Evolutionary conservation across 2,329 filamentous ascomycete species (phyloP).

Genomic region (Botrytis hyacinthi): DNA sequence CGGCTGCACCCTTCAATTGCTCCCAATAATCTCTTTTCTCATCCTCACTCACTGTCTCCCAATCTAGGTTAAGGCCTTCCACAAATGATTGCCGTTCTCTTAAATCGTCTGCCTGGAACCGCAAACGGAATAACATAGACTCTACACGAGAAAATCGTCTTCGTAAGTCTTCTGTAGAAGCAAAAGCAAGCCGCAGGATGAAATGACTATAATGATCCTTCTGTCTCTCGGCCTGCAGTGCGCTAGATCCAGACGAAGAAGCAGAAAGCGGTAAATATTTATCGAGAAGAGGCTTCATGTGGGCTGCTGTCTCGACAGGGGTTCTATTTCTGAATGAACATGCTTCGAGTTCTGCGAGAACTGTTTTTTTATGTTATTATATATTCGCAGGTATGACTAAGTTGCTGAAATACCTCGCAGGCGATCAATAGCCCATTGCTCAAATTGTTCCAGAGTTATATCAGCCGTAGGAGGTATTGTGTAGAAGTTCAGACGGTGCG

Average conservation of each 20-base stretch:
- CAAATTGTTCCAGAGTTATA: constrained; percentile 94
- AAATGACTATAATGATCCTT: constrained; percentile 99
- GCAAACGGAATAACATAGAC: constrained; percentile 81
- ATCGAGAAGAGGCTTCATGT: constrained; percentile 83
- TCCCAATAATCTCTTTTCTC: constrained; percentile 57
- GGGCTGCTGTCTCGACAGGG: constrained; percentile 73
- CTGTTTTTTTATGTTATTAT: constrained; percentile 43
- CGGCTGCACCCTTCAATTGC: constrained; percentile 38
- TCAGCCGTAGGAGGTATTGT: constrained; percentile 82
- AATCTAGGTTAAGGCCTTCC: constrained; percentile 72
- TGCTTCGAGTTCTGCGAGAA: constrained; percentile 85
- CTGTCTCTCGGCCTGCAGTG: constrained; percentile 70
- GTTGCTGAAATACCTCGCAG: constrained; percentile 61
- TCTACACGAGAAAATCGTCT: constrained; percentile 84
- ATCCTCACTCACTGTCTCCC: constrained; percentile 76
- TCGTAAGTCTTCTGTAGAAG: constrained; percentile 85
- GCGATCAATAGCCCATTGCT: constrained; percentile 96
- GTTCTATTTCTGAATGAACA: constrained; percentile 93
- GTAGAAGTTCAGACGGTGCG: constrained; percentile 90
- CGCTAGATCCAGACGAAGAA: constrained; percentile 62
- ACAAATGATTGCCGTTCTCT: constrained; percentile 76
- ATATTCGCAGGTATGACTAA: constrained; percentile 39
- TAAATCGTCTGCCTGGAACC: constrained; percentile 74
- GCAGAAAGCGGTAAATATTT: constrained; percentile 81
- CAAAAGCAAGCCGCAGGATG: constrained; percentile 89